These are phyloP conservation scores for Zalaria obscura DNA, from an alignment of 2,329 filamentous ascomycete species.

Conservation along the genomic window DNA sequence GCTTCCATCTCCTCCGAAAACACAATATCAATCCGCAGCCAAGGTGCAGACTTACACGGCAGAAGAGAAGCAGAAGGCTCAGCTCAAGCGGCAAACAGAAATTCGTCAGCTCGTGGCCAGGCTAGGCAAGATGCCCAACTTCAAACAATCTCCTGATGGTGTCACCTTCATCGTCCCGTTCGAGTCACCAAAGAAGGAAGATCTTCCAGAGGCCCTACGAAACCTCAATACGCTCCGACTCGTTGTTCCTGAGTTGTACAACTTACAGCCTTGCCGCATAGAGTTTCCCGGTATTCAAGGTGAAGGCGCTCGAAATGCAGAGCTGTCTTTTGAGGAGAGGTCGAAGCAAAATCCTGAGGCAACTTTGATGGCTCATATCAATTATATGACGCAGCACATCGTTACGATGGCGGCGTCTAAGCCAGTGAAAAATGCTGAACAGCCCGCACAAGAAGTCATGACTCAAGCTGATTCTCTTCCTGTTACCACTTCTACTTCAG, in stretches of 20 bases:
- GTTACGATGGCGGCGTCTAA: slow-evolving; percentile 43
- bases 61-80: slow-evolving; percentile 48
- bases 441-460: slow-evolving; percentile 6
- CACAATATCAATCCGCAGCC: neutral
- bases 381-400: slow-evolving; percentile 60
- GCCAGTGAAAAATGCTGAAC: slow-evolving; percentile 3
- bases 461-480: neutral
- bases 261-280: slow-evolving; percentile 52
- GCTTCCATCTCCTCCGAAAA: neutral
- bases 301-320: slow-evolving; percentile 46
- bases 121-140: slow-evolving; percentile 52
- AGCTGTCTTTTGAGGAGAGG: slow-evolving; percentile 50
- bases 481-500: neutral
- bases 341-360: slow-evolving; percentile 42
- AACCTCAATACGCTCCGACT: slow-evolving; percentile 51
- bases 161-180: slow-evolving; percentile 57
- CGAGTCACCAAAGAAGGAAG: slow-evolving; percentile 45
- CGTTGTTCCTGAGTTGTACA: slow-evolving; percentile 57
- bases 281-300: slow-evolving; percentile 50
- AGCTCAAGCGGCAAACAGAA: slow-evolving; percentile 49
- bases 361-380: slow-evolving; percentile 59
- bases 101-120: slow-evolving; percentile 61
- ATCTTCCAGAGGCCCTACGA: slow-evolving; percentile 48
- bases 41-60: slow-evolving; percentile 28
- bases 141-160: slow-evolving; percentile 55